These are phyloP conservation scores for Penicillium sp. DNA, from an alignment of 2,329 filamentous ascomycete genomes.

Conservation along the genomic window DNA sequence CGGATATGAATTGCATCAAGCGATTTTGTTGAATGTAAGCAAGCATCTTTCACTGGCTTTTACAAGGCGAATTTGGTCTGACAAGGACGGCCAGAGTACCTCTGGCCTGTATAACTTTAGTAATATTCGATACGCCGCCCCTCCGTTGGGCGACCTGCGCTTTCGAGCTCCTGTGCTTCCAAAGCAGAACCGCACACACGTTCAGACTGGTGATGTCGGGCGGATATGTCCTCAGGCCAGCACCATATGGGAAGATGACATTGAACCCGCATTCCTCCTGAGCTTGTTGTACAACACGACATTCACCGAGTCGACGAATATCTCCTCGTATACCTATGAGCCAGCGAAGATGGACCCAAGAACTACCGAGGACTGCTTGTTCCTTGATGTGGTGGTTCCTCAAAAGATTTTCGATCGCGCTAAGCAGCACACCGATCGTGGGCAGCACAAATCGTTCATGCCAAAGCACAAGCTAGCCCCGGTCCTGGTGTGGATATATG, in stretches of 20 bases:
- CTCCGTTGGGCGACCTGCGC: slow-evolving; percentile 58
- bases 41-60: neutral
- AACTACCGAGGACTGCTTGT: slow-evolving; percentile 46
- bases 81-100: slow-evolving; percentile 28
- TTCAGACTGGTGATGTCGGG: slow-evolving; percentile 54
- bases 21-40: slow-evolving; percentile 34
- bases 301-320: slow-evolving; percentile 30
- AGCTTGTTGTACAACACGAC: slow-evolving; percentile 22
- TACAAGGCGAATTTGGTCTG: neutral
- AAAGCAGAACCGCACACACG: slow-evolving; percentile 48
- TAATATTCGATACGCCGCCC: slow-evolving; percentile 63
- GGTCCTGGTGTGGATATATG: slow-evolving; percentile 55
- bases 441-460: slow-evolving; percentile 20
- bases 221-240: slow-evolving; percentile 54
- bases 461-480: slow-evolving; percentile 33
- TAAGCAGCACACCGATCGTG: slow-evolving; percentile 20
- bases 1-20: slow-evolving; percentile 60
- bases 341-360: slow-evolving; percentile 31
- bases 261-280: slow-evolving; percentile 28
- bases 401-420: slow-evolving; percentile 40
- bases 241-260: slow-evolving; percentile 52
- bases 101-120: slow-evolving; percentile 60
- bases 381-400: slow-evolving; percentile 46
- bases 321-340: slow-evolving; percentile 31
- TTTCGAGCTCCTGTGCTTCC: slow-evolving; percentile 57